Evolutionary conservation across 2,329 filamentous ascomycete genomes (phyloP).

Genomic region (Aspergillus sp.): DNA sequence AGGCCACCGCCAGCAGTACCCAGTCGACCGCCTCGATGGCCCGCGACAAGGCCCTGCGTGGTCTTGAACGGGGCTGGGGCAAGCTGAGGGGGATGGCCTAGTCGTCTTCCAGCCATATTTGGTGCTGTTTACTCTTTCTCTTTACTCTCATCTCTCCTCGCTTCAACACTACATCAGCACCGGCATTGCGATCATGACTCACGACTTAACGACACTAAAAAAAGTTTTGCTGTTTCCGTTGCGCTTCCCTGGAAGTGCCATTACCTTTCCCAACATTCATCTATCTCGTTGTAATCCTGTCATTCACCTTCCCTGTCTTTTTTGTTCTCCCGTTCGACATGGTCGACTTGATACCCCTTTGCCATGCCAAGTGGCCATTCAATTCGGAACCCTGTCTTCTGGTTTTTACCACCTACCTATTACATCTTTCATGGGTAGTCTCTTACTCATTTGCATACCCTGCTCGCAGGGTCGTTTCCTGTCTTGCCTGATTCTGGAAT

Average conservation of each 20-base stretch:
- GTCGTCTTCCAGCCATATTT: neutral
- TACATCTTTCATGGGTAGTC: neutral
- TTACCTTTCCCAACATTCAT: neutral
- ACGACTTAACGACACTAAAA: constrained; percentile 21
- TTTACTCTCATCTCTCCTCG: neutral
- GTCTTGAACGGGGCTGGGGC: constrained; percentile 40
- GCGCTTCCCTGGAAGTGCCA: constrained; percentile 3
- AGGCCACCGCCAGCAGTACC: constrained; percentile 34
- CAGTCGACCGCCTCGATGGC: constrained; percentile 33
- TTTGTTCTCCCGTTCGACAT: constrained; percentile 6
- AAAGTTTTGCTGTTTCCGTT: constrained; percentile 22
- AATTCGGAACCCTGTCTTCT: neutral
- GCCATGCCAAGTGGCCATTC: neutral
- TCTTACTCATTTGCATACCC: neutral
- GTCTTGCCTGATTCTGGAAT: constrained; percentile 9
- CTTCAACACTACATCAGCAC: constrained; percentile 1
- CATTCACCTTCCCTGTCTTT: neutral
- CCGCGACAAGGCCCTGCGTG: constrained; percentile 33
- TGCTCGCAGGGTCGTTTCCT: neutral
- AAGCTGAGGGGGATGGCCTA: constrained; percentile 38
- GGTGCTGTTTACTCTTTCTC: neutral
- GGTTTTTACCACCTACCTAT: neutral
- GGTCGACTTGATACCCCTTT: constrained; percentile 11
- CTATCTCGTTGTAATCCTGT: neutral
- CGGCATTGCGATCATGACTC: constrained; percentile 15